Evolutionary conservation across 2,329 filamentous ascomycete species (phyloP).

Genomic region (Apiospora koreana): DNA sequence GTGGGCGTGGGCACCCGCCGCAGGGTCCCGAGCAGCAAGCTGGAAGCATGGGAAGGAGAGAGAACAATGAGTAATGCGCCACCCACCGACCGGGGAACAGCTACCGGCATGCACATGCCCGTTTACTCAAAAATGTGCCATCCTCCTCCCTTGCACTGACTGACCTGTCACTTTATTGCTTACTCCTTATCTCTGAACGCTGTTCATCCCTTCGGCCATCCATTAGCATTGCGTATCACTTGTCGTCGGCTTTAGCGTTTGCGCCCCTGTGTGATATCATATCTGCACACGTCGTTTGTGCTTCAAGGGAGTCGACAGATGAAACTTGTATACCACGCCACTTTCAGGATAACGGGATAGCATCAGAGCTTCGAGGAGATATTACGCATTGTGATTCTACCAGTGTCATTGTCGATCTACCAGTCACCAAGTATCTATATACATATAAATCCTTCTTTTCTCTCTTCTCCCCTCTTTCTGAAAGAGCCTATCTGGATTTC

Average conservation of each 20-base stretch:
- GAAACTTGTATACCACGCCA: neutral
- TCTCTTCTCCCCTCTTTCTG: neutral
- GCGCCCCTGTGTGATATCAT: neutral
- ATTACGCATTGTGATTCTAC: neutral
- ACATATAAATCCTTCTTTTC: no score
- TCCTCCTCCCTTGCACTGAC: neutral
- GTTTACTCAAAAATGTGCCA: neutral
- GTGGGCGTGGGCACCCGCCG: neutral
- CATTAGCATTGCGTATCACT: neutral
- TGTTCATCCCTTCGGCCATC: no score
- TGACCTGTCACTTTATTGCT: neutral
- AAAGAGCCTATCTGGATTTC: neutral
- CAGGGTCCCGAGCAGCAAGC: neutral
- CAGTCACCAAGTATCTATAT: neutral
- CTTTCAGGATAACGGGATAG: neutral
- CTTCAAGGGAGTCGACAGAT: constrained; percentile 8
- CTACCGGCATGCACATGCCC: neutral
- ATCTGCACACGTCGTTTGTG: neutral
- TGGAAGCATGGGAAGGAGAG: neutral
- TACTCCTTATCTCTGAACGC: neutral
- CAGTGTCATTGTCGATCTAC: neutral
- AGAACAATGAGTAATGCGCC: neutral
- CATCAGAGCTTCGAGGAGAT: neutral
- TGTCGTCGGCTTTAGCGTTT: neutral
- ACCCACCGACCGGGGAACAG: neutral